Percentiles rank a stretch among this genome's conserved stretches.
Evolutionary conservation across 2,329 filamentous ascomycete species (phyloP).

Genomic region (Penicillium brasilianum): DNA sequence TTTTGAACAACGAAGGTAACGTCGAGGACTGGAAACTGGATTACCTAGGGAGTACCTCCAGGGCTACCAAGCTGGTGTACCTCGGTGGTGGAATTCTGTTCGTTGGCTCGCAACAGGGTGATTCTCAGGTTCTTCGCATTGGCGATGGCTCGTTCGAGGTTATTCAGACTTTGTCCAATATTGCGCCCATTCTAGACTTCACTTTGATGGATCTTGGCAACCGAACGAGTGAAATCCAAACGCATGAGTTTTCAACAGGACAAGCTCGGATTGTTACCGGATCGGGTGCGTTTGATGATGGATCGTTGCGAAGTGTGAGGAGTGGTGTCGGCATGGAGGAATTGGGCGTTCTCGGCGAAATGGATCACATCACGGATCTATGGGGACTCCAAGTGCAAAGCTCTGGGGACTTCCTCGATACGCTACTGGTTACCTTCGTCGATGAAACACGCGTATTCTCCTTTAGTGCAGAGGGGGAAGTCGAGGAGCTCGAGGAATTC

Average conservation of each 20-base stretch:
- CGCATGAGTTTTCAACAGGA: slow-evolving; percentile 91
- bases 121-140: slow-evolving; percentile 80
- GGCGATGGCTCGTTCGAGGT: slow-evolving; percentile 66
- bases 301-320: slow-evolving; percentile 84
- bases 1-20: slow-evolving; percentile 65
- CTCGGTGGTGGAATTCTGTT: slow-evolving; percentile 72
- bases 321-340: slow-evolving; percentile 94
- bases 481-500: slow-evolving; percentile 84
- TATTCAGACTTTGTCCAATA: slow-evolving; percentile 78
- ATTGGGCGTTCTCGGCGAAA: slow-evolving; percentile 77
- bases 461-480: slow-evolving; percentile 74
- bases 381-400: slow-evolving; percentile 67
- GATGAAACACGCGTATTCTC: slow-evolving; percentile 82
- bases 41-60: slow-evolving; percentile 70
- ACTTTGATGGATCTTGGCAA: slow-evolving; percentile 96
- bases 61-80: slow-evolving; percentile 79
- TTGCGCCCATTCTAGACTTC: slow-evolving; percentile 91
- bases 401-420: slow-evolving; percentile 61
- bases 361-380: slow-evolving; percentile 73
- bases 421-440: slow-evolving; percentile 78
- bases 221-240: slow-evolving; percentile 74
- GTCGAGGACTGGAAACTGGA: slow-evolving; percentile 76
- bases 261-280: slow-evolving; percentile 93
- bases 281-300: slow-evolving; percentile 87
- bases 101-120: slow-evolving; percentile 88